Evolutionary conservation across 768 basidiomycete species (phyloP).

Genomic region (Pleurotus citrinopileatus): DNA sequence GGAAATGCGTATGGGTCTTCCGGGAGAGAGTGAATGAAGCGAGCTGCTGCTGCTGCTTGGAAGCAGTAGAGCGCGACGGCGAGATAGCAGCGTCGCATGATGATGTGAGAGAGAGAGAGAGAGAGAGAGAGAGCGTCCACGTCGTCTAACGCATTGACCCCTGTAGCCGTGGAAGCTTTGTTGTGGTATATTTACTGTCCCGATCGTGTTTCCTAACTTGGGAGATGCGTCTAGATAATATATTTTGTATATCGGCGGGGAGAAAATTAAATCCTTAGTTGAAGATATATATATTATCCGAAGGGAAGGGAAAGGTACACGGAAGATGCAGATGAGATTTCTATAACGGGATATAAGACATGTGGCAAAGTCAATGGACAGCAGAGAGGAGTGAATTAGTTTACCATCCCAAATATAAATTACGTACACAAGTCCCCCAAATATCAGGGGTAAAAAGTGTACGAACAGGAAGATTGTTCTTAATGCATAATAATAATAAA

Average conservation of each 20-base stretch:
- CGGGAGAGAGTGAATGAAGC: constrained; percentile 67
- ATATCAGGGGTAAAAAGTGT: constrained; percentile 56
- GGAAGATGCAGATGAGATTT: neutral
- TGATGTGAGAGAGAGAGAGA: constrained; percentile 24
- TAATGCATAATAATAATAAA: constrained; percentile 57
- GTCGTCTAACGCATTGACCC: constrained; percentile 22
- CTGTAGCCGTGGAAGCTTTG: too few species aligned
- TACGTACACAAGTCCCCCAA: constrained; percentile 62
- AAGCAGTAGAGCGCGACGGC: constrained; percentile 15
- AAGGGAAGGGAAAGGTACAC: constrained; percentile 21
- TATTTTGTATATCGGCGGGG: constrained; percentile 33
- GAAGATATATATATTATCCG: constrained; percentile 20
- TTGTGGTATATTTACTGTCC: too few species aligned
- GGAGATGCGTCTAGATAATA: too few species aligned
- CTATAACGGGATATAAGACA: too few species aligned
- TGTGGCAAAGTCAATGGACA: too few species aligned
- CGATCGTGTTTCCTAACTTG: too few species aligned
- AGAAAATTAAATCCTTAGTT: constrained; percentile 25
- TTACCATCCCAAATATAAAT: constrained; percentile 28
- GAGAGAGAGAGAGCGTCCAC: constrained; percentile 21
- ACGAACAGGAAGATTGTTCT: constrained; percentile 46
- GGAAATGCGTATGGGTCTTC: constrained; percentile 82
- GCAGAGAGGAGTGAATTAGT: neutral
- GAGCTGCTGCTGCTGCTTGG: constrained; percentile 28
- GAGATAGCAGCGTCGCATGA: neutral